Evolutionary conservation across 1,284 basidiomycete genomes (phyloP), one percentile per base, ranked within the genome.

Genomic region (Jaminaea rosea): DNA sequence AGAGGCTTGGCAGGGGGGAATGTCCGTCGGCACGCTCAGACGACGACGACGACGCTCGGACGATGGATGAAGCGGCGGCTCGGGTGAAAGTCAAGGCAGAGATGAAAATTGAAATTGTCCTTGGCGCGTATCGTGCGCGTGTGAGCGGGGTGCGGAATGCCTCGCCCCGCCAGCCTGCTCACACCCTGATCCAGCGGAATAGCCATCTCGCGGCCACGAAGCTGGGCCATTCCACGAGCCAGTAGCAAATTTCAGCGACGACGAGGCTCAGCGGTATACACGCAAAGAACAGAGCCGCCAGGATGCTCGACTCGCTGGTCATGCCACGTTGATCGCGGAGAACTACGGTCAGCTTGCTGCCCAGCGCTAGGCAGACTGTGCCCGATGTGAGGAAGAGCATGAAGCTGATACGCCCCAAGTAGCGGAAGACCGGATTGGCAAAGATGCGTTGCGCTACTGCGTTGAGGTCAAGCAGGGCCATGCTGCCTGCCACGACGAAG

Each of bases 291-390:
- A 31, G 15, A 15, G 15, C 29, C 15, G 29, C 29, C 9, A 31
- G 29, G 29, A 31, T 15, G 15, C 15, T 31, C 29, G 8, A 15
- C 29, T 31, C 29, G 29, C 29, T 31, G 29, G 29, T 31, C 29
- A 8, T 8, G 9, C 15, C 9, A 8, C 15, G 8, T 31, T 31
- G 29, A 8, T 31, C 29, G 9, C 9, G 8, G 29, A 31, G 29
- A 15, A 8, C 8, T 15, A 31, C 29, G 29, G 8, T 8, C 9
- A 31, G 29, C 9, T 31, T 8, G 31, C 53, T 53, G 8, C 65
- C 65, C 6, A 68, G 47, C 19, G 53, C 53, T 3, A 66, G 49
- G 55, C 65, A 62, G 27, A 66, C 31, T 0, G 63, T 58, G 13
- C 63, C 65, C 1, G 53, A 52, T 37, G 59, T 58, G 10, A 68